Conservation (phyloP, 164 flowering plant species). For the Kalanchoe fedtschenkoi region DNA sequence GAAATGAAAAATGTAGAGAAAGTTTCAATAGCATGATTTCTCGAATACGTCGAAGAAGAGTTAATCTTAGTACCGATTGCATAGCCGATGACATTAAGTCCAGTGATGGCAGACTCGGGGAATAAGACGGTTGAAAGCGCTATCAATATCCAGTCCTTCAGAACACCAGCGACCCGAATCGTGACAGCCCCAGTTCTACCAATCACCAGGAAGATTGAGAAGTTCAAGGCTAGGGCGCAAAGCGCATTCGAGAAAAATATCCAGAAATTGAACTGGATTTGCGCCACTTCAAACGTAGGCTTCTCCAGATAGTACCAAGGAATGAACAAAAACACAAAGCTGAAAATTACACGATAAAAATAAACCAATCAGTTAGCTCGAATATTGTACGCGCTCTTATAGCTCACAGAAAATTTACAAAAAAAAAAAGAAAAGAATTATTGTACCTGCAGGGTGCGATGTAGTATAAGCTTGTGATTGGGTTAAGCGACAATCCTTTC, state of each 20-base stretch:
- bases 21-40: not conserved
- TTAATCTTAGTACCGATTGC: conserved; percentile 83
- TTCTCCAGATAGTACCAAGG: conserved; percentile 90
- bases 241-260: conserved; percentile 90
- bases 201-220: conserved; percentile 86
- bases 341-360: conserved; percentile 26
- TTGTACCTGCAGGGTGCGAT: conserved; percentile 99
- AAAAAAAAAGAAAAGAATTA: not conserved
- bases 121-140: conserved; percentile 93
- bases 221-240: conserved; percentile 85
- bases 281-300: conserved; percentile 72
- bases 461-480: conserved; percentile 91
- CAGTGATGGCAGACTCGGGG: conserved; percentile 89
- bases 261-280: conserved; percentile 90
- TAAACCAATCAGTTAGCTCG: conserved; percentile 11
- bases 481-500: conserved; percentile 91
- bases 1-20: not conserved
- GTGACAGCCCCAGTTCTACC: conserved; percentile 99
- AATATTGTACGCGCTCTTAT: too few species aligned
- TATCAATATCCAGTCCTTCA: conserved; percentile 95
- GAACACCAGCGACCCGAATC: conserved; percentile 91
- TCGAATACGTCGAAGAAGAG: conserved; percentile 9
- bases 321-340: conserved; percentile 76
- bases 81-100: conserved; percentile 84
- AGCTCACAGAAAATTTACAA: too few species aligned